Base-by-base conservation (phyloP, 768 basidiomycete genomes). In the Boletus vinaceobasis region DNA sequence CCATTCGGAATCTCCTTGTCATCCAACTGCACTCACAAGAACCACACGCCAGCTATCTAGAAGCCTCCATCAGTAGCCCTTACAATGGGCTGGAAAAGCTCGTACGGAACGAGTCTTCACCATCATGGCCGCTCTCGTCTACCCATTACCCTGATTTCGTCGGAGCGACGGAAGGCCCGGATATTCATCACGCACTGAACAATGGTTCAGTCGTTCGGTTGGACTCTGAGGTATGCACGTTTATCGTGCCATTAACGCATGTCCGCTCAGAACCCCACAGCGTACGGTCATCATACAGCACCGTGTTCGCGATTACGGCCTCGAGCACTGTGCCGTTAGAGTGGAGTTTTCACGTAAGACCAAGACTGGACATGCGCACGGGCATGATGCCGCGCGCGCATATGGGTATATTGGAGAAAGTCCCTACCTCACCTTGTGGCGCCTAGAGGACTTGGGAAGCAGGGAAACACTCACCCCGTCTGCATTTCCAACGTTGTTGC, bases 71-170 rank as follows among this genome's bases (percentile, higher is more conserved):
- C 21, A 53, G 53, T 31, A 62, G 58, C 17, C 66, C 60, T 21
- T 66, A 66, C 39, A 62, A 51, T 7, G 65, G 65, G 7, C 36
- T 68, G 26, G 65, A 63, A 36, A 65, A 44, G 43, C 49, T 66
- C 7, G n/a, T 52, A 17, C 63, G 65, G 14, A 66, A 66, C n/a
- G 57, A 54, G 21, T 65, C 66, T n/a, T 68, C 65, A 5, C 64
- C 63, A 15, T 65, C 50, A 15, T 66, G 65, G 66, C 65, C 65
- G 6, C 56, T 66, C 35, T 55, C 55, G 5, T 60, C 63, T n/a
- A 62, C 14, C 13, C 56, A 57, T 52, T 50, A 59, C n/a, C 60
- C 60, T 4, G 63, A 68, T 50, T 66, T 68, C 37, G 14, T 65
- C 6, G 62, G 55, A 19, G 46, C 57, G 2, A 60, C 57, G 7